Conservation (phyloP, 2,329 filamentous ascomycete genomes). For the Penicillium decumbens region DNA sequence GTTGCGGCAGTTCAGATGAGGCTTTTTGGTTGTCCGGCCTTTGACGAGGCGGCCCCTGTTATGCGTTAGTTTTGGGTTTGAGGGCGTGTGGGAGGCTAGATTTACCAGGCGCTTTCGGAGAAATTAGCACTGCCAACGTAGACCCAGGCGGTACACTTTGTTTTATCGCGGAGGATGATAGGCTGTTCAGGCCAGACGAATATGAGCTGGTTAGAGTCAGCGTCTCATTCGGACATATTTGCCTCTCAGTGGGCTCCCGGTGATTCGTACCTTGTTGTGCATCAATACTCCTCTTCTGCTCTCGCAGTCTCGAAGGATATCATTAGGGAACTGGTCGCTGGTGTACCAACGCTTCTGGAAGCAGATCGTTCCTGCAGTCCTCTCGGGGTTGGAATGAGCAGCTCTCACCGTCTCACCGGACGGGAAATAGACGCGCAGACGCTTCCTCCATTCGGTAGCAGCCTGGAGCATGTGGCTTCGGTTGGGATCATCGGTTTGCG, state of each 20-base stretch:
- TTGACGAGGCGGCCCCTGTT: slow-evolving; percentile 70
- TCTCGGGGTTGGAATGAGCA: slow-evolving; percentile 33
- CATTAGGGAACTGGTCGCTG: slow-evolving; percentile 62
- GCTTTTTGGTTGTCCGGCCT: slow-evolving; percentile 61
- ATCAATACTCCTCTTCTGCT: slow-evolving; percentile 71
- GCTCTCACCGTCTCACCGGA: slow-evolving; percentile 68
- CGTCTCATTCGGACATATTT: not conserved
- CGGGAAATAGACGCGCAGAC: slow-evolving; percentile 75
- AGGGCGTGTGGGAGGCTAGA: not conserved
- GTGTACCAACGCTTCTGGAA: slow-evolving; percentile 70
- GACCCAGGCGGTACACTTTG: slow-evolving; percentile 58
- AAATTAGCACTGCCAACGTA: slow-evolving; percentile 91
- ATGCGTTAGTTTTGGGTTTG: not conserved
- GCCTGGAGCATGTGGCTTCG: slow-evolving; percentile 14
- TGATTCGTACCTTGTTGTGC: slow-evolving; percentile 73
- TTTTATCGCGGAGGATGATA: slow-evolving; percentile 17
- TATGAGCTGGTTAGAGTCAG: slow-evolving; percentile 18
- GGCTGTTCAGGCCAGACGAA: slow-evolving; percentile 19
- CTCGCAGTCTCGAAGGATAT: slow-evolving; percentile 68
- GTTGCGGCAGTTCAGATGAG: slow-evolving; percentile 79
- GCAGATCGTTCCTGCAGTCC: slow-evolving; percentile 72
- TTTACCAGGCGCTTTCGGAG: slow-evolving; percentile 87
- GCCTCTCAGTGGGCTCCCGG: not conserved
- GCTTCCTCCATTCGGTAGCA: slow-evolving; percentile 44
- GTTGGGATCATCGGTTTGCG: slow-evolving; percentile 40